Percentiles rank a stretch among this genome's conserved stretches.
Evolutionary conservation across 2,329 filamentous ascomycete genomes (phyloP).

Genomic region (Pseudogymnoascus sp.): DNA sequence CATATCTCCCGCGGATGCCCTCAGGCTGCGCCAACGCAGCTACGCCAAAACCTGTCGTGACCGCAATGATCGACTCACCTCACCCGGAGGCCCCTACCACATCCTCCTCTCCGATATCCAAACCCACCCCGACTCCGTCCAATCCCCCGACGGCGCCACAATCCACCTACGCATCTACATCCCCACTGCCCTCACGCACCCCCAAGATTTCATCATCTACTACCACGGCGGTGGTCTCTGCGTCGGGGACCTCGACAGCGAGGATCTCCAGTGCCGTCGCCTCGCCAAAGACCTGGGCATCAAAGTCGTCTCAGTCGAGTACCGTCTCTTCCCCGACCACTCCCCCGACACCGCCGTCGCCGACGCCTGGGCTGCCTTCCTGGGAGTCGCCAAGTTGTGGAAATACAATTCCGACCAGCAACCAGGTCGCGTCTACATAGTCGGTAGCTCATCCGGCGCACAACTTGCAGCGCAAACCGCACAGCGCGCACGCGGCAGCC

Average conservation of each 20-base stretch:
- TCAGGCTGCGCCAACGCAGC: constrained; percentile 30
- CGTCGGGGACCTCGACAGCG: constrained; percentile 43
- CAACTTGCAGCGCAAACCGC: constrained; percentile 41
- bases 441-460: constrained; percentile 44
- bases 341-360: constrained; percentile 17
- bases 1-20: constrained; percentile 17
- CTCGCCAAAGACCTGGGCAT: constrained; percentile 30
- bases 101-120: constrained; percentile 32
- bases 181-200: neutral
- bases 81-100: constrained; percentile 31
- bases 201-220: constrained; percentile 34
- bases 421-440: constrained; percentile 29
- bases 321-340: constrained; percentile 40
- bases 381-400: constrained; percentile 15
- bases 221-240: constrained; percentile 43
- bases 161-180: constrained; percentile 21
- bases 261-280: constrained; percentile 41
- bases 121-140: constrained; percentile 16
- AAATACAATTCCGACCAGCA: constrained; percentile 16
- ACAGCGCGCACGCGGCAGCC: constrained; percentile 24
- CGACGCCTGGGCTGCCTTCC: constrained; percentile 17
- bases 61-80: constrained; percentile 29
- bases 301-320: constrained; percentile 39
- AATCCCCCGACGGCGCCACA: neutral
- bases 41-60: constrained; percentile 38